Conservation (phyloP, 331 rosid genomes). For the Malus hybrid region DNA sequence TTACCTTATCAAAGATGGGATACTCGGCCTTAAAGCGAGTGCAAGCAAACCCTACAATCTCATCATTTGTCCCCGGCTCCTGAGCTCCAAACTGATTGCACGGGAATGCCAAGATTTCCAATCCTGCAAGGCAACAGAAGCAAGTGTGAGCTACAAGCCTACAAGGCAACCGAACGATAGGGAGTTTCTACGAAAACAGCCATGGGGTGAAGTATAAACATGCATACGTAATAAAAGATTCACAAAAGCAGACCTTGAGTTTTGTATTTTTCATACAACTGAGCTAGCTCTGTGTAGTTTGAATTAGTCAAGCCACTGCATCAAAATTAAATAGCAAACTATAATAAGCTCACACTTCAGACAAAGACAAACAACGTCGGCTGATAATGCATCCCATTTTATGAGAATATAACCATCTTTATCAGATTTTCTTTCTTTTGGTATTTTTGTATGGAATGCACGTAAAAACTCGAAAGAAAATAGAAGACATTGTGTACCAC, state of each 20-base stretch:
- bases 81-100: conserved; percentile 97
- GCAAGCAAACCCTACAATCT: conserved; percentile 76
- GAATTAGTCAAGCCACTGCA: conserved; percentile 98
- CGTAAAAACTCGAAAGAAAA: background rate
- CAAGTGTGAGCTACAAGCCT: background rate
- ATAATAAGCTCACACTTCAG: background rate
- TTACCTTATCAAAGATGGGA: conserved; percentile 87
- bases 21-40: conserved; percentile 93
- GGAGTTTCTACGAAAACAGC: background rate
- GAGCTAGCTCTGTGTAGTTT: conserved; percentile 86
- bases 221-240: background rate
- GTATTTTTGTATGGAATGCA: background rate
- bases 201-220: background rate
- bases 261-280: conserved; percentile 81
- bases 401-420: too few relatives aligned
- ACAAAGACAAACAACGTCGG: background rate
- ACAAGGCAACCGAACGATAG: background rate
- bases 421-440: too few relatives aligned
- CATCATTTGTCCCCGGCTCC: conserved; percentile 85
- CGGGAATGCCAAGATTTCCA: conserved; percentile 92
- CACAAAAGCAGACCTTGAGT: conserved; percentile 44
- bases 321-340: conserved; percentile 16
- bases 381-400: too few relatives aligned
- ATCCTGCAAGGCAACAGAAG: conserved; percentile 29
- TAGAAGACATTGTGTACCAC: conserved; percentile 38